phyloP scores from a whole-genome alignment of 352 stramenopile genomes.

The Phytopythium aichiense region DNA sequence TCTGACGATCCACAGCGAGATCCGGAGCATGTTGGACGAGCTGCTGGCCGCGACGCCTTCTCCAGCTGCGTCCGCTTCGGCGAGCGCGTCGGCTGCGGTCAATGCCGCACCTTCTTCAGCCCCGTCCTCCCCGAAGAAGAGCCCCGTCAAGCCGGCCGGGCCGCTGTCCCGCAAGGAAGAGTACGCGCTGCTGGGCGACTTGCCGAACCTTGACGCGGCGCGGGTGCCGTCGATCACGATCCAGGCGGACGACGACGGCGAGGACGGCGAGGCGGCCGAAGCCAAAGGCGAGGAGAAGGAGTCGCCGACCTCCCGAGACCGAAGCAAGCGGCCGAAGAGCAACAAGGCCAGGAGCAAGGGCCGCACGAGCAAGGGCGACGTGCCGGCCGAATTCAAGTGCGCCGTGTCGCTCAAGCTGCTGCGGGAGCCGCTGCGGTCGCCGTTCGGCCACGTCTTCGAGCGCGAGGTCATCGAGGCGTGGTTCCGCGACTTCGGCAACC shows the following conservation, averaged over 20 bases:
- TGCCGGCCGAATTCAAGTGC: slow-evolving; percentile 64
- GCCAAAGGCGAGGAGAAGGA: slow-evolving; percentile 27
- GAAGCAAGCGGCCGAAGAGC: slow-evolving; percentile 19
- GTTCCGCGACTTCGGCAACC: slow-evolving; percentile 82
- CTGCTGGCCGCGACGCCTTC: slow-evolving; percentile 31
- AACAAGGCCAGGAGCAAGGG: slow-evolving; percentile 37
- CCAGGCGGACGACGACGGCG: slow-evolving; percentile 24
- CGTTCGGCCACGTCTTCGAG: slow-evolving; percentile 77
- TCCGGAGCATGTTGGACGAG: slow-evolving; percentile 74
- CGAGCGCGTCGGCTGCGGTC: slow-evolving; percentile 9
- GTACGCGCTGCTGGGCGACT: slow-evolving; percentile 70
- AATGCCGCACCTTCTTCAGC: slow-evolving; percentile 9
- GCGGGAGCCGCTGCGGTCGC: slow-evolving; percentile 62
- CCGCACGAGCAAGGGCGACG: slow-evolving; percentile 18
- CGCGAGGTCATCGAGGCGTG: slow-evolving; percentile 72
- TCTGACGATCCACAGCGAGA: slow-evolving; percentile 77
- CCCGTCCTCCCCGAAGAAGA: slow-evolving; percentile 30
- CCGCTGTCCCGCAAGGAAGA: slow-evolving; percentile 77
- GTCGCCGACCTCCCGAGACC: slow-evolving; percentile 10
- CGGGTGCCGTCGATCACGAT: slow-evolving; percentile 42
- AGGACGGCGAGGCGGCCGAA: slow-evolving; percentile 24
- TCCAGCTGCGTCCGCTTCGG: slow-evolving; percentile 16
- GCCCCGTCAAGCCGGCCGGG: slow-evolving; percentile 23
- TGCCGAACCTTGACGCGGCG: slow-evolving; percentile 47
- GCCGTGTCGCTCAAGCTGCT: slow-evolving; percentile 70